Evolutionary conservation across 2,329 filamentous ascomycete species (phyloP), one percentile per base, ranked within the genome.

Genomic region (Calonectria pauciramosa): DNA sequence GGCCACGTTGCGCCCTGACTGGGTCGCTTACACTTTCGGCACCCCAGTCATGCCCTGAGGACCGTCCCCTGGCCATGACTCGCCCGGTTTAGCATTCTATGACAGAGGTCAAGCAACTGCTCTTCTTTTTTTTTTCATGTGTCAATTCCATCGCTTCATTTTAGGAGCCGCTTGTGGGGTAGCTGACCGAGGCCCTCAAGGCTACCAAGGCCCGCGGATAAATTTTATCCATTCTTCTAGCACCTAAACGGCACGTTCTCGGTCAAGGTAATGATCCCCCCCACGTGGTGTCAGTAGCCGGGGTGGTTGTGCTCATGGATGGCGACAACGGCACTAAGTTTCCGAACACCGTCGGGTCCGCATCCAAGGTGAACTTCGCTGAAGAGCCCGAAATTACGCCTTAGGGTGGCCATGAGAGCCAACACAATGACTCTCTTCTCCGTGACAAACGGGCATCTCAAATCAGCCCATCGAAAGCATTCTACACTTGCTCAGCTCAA

Each of bases 241-340:
- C 38, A 49, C 32, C 59, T 41, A 28, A 52, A 28, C 36, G 26
- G 47, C 54, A 23, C 44, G 32, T 41, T 70, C 67, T 66, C 71
- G 41, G 63, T 64, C 72, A 66, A 76, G 28, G 56, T n/a, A 52
- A 71, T 64, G 38, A 49, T 41, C 47, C 72, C 68, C 74, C 77
- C 79, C 79, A 79, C 79, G 79, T 80, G 77, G 74, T 78, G 69
- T 70, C 49, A 72, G 73, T 54, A 76, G 59, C 72, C 73, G 66
- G 54, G 69, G 59, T 63, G 28, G 38, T 70, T 65, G 60, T 51
- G 66, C 72, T 74, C 72, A 68, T 71, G 69, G 34, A 63, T 63
- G 56, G 56, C 56, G 51, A 60, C 28, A 36, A 51, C 67, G 38
- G 71, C 41, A 67, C 60, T 69, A 73, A 68, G 32, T 74, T 71